Base-by-base conservation (phyloP, 345 rosid genomes). In the Camelina sativa region DNA sequence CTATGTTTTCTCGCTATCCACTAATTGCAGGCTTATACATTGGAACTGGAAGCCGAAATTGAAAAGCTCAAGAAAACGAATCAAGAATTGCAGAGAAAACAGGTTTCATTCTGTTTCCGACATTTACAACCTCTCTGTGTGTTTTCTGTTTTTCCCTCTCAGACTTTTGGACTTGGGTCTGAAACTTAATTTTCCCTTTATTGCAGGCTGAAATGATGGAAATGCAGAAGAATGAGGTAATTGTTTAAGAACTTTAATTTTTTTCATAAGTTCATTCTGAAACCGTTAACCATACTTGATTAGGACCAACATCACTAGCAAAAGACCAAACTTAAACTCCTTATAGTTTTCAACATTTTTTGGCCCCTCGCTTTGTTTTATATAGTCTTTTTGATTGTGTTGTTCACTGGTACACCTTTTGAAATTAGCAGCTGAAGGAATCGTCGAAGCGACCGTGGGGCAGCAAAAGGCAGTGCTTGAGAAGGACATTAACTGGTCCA, bases 11-110 rank as follows among this genome's bases (percentile, higher is more conserved):
- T 62, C 20, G 35, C 61, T 72, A 12, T 52, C 60, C 22, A 8
- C 8, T 19, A 65, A 13, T 80, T 69, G 71, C 85, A 96, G 99
- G 99, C 99, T n/a, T 96, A 96, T 58, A 92, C 98, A 2, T 62
- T 86, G 88, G 98, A 96, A 77, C 85, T 96, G 76, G 99, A 96
- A 87, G 90, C 89, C 40, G 98, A 92, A 83, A 82, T 96, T 67
- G 93, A 90, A 62, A 89, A 87, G 80, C 87, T 92, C 8, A 92
- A 92, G 81, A 85, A 87, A 80, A 53, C 78, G 79, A 96, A 96
- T 73, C 79, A 86, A 80, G 94, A 92, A 65, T 66, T 96, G 81
- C 83, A 60, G 81, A 89, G 64, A 73, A 89, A 89, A 73, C 99
- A 88, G 91, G 99, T 90, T 73, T 16, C 15, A 67, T 60, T 72